Evolutionary conservation across 2,329 filamentous ascomycete species (phyloP), one percentile per base, ranked within the genome.

Genomic region (Phyllosticta capitalensis): DNA sequence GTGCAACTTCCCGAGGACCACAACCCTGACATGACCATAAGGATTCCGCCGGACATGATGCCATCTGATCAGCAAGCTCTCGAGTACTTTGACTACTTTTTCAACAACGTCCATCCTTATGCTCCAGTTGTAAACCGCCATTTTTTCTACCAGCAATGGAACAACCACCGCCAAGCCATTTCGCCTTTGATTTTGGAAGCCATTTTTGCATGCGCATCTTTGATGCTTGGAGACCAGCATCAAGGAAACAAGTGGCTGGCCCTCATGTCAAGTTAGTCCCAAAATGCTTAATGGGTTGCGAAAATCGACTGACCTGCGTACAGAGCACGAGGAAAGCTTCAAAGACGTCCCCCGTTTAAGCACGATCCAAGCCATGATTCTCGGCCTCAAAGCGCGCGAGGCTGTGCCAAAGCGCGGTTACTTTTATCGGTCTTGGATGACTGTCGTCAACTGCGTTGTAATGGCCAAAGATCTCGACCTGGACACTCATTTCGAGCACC

Each of bases 401-500:
- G 88, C 89, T n/a, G 85, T 88, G 9, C 92, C 92, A 0, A 95
- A 95, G 69, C 85, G 90, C 62, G 94, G 94, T 1, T 97, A 97
- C 70, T 97, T 94, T 72, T 97, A 94, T 74, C 86, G 92, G 45
- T 97, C 94, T 0, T 97, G 94, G 92, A 95, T 96, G 84, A 90
- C 89, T 5, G 85, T 95, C 20, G 92, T 96, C 57, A 90, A 92
- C 62, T 90, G 92, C 63, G 87, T 95, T 7, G 87, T 91, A 53
- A 96, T 97, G 90, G 90, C 85, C 24, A 94, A 95, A 68, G 92
- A 96, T 69, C 78, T 97, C 30, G 90, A 91, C 20, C 78, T 97
- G 5, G 86, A 96, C 68, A 90, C 96, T 64, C 92, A 97, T 74
- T 85, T 85, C 63, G 85, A 88, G 61, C 83, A 86, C 52, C 94